phyloP scores from a whole-genome alignment of 2,329 filamentous ascomycete species.

The Paracorniculantispora psalliotae region DNA sequence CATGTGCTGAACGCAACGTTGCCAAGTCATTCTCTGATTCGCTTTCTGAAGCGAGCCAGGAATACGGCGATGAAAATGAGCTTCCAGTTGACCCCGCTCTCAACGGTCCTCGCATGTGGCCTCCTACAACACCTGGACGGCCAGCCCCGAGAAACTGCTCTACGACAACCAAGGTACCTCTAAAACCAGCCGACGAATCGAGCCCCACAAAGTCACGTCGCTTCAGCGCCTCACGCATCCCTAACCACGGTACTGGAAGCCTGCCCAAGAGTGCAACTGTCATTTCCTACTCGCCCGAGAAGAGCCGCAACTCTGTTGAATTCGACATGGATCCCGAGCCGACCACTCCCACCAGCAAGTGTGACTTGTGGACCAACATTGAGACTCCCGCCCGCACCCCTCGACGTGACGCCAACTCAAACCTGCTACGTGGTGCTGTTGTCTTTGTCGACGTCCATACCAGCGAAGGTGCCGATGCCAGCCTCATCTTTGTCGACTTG shows the following conservation, averaged over 20 bases:
- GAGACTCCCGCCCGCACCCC: slow-evolving; percentile 55
- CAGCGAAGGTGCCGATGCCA: slow-evolving; percentile 74
- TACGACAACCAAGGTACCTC: slow-evolving; percentile 71
- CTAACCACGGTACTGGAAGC: slow-evolving; percentile 34
- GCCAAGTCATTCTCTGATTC: slow-evolving; percentile 38
- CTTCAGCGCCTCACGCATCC: slow-evolving; percentile 45
- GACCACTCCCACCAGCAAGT: slow-evolving; percentile 33
- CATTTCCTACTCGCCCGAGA: slow-evolving; percentile 49
- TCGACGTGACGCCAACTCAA: slow-evolving; percentile 46
- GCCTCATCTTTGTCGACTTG: slow-evolving; percentile 74
- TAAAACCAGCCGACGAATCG: slow-evolving; percentile 62
- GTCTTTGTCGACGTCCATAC: slow-evolving; percentile 83
- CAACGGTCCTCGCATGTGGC: slow-evolving; percentile 17
- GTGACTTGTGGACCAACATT: slow-evolving; percentile 48
- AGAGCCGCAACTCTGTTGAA: slow-evolving; percentile 21
- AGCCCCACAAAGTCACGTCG: slow-evolving; percentile 45
- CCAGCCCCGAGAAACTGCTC: slow-evolving; percentile 39
- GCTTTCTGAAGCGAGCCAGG: slow-evolving; percentile 57
- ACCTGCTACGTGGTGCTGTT: slow-evolving; percentile 62
- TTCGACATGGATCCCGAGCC: slow-evolving; percentile 17
- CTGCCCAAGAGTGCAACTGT: slow-evolving; percentile 46
- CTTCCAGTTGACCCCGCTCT: slow-evolving; percentile 50
- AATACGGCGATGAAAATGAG: slow-evolving; percentile 63
- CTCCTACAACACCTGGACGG: slow-evolving; percentile 54
- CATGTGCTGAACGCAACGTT: background rate